These are phyloP conservation scores for Plantago rigida DNA, from an alignment of 305 asterid genomes.

Conservation along the genomic window DNA sequence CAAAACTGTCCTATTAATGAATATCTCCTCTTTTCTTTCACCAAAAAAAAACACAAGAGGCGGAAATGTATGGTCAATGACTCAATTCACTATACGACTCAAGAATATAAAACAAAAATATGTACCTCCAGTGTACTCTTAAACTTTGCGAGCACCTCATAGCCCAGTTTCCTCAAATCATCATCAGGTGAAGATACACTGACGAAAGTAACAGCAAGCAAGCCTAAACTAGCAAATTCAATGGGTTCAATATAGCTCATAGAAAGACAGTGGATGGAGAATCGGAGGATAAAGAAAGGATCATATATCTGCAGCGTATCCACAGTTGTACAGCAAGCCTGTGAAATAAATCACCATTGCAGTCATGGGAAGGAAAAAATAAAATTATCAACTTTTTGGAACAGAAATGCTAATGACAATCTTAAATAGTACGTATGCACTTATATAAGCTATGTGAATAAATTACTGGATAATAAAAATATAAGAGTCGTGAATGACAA, in stretches of 20 bases:
- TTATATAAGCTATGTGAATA: too few species aligned
- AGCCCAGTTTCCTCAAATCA: slow-evolving; percentile 70
- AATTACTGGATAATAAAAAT: too few species aligned
- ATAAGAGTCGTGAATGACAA: neutral
- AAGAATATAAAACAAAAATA: neutral
- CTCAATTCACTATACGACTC: neutral
- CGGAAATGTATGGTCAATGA: too few species aligned
- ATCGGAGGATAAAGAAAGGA: slow-evolving; percentile 77
- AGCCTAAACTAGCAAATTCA: slow-evolving; percentile 79
- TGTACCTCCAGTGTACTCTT: slow-evolving; percentile 62
- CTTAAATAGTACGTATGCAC: neutral
- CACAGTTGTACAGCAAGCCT: slow-evolving; percentile 36
- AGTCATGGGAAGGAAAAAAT: slow-evolving; percentile 3
- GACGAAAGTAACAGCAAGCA: slow-evolving; percentile 75
- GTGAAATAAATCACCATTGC: slow-evolving; percentile 26
- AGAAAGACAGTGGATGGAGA: slow-evolving; percentile 73
- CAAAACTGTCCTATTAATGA: too few species aligned
- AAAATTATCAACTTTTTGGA: slow-evolving; percentile 10
- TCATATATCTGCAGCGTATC: slow-evolving; percentile 54
- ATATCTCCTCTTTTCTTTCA: too few species aligned
- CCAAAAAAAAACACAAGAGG: too few species aligned
- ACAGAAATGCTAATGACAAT: slow-evolving; percentile 8
- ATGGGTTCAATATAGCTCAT: slow-evolving; percentile 63
- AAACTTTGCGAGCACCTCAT: slow-evolving; percentile 62
- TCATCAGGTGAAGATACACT: slow-evolving; percentile 72